These are phyloP conservation scores for Penicillium arizonense DNA, from an alignment of 495 filamentous ascomycete genomes.

Conservation along the genomic window DNA sequence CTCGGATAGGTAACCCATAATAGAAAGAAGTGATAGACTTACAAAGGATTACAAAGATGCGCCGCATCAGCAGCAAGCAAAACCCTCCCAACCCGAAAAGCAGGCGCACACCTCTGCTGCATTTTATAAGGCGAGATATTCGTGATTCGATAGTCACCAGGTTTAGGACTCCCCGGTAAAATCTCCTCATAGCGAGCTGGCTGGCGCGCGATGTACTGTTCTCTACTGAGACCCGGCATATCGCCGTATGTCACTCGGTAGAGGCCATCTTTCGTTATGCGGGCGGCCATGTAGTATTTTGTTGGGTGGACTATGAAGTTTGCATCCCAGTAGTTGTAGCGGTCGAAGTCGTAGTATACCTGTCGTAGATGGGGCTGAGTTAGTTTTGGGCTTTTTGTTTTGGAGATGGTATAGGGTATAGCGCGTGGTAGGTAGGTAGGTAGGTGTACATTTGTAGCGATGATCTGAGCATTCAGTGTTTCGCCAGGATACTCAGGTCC, in stretches of 20 bases:
- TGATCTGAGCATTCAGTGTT: slow-evolving; percentile 57
- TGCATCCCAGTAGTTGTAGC: slow-evolving; percentile 53
- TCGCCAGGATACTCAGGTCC: slow-evolving; percentile 57
- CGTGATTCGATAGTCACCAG: slow-evolving; percentile 53
- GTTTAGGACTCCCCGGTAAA: slow-evolving; percentile 58
- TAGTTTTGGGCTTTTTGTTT: no score
- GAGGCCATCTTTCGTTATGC: slow-evolving; percentile 55
- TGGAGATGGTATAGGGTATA: no score
- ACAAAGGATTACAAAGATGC: slow-evolving; percentile 48
- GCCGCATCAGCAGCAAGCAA: slow-evolving; percentile 58
- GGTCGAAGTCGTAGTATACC: slow-evolving; percentile 57
- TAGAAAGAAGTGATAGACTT: background rate
- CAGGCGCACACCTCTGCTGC: slow-evolving; percentile 58
- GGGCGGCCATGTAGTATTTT: slow-evolving; percentile 61
- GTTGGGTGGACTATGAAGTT: slow-evolving; percentile 61
- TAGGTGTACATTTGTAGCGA: slow-evolving; percentile 57
- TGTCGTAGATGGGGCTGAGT: slow-evolving; percentile 6
- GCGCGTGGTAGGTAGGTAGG: no score
- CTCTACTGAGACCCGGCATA: slow-evolving; percentile 44
- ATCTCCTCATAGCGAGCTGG: slow-evolving; percentile 53
- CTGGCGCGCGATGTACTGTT: slow-evolving; percentile 53
- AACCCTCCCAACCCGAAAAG: slow-evolving; percentile 55
- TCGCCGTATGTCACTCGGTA: slow-evolving; percentile 63
- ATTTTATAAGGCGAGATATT: slow-evolving; percentile 58
- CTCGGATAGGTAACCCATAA: no score